Base-by-base conservation (phyloP, 2,329 filamentous ascomycete species). In the Ophiosphaerella korrae region DNA sequence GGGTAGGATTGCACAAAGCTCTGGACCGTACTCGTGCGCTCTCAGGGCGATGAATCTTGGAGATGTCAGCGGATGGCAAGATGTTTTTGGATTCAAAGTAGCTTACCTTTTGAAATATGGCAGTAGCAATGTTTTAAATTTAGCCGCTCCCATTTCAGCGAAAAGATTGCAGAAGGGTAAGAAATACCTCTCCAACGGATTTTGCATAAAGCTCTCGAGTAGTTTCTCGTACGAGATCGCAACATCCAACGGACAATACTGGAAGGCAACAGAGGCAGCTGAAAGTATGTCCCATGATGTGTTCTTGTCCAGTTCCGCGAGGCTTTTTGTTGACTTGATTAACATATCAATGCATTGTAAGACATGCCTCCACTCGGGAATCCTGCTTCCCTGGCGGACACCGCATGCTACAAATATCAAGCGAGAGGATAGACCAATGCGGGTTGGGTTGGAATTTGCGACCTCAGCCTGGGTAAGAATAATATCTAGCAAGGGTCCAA, bases 161-260 rank as follows among this genome's bases (percentile, higher is more conserved):
- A 94, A 87, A 45, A 90, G 87, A 12, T 88, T 87, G 73, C 91
- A 97, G 72, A 97, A 96, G 0, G 86, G 82, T 37, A 97, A 82
- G 70, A 96, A 97, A 78, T 87, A 88, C 44, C 75, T 75, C 64
- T 87, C 84, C 63, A 92, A 81, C 1, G 82, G 81, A 38, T 88
- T 84, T 44, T 82, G 82, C 3, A 84, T 85, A 41, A 96, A 76
- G 3, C 78, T 77, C 31, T 87, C 84, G 39, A 96, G 80, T 3
- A 84, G 74, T 13, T 84, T 82, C 49, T 92, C 82, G 33, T 84
- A 82, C 1, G 89, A 84, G 36, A 96, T 86, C 32, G 95, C 77
- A 6, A 87, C 82, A 62, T 96, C 90, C 69, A 96, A 86, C 1
- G 92, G 86, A 5, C 91, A 88, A 59, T 86, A 82, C 60, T 90